Base-by-base conservation (phyloP, 1,139 yeast genomes). In the Saccharomyces hybrid region DNA sequence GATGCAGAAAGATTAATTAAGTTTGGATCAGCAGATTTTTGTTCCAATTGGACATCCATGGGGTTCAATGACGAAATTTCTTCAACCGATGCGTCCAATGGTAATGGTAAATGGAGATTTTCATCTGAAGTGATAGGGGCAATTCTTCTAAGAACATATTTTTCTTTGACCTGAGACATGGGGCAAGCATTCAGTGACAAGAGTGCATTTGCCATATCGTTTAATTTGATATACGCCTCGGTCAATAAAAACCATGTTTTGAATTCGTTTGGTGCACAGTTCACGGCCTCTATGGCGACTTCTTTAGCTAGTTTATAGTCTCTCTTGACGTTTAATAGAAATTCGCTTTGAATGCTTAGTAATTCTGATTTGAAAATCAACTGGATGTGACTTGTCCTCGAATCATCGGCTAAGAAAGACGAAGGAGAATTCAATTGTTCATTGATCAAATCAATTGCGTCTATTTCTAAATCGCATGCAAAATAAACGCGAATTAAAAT, bases 151-250 rank as follows among this genome's bases (percentile, higher is more conserved):
- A 73, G 64, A 71, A 76, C 90, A 81, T 72, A 95, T 76, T 82
- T 81, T 59, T 88, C 95, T 64, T 83, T 84, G 62, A 83, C 83
- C 1, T 95, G 82, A 62, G 91, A 86, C 96, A 93, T 90, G 16
- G 99, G 99, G 64, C 97, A 88, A 2, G 97, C 87, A 68, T 93
- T 93, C 62, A 93, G 77, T 0, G 97, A 84, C 56, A 91, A 73
- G 56, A 95, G 77, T 0, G 98, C 96, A 67, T 86, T 85, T 65
- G 87, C 93, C 66, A 83, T 86, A 69, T 93, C 95, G 53, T 84
- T 88, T 59, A 80, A 73, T 57, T 82, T 80, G 49, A 93, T 84
- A 68, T 93, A 89, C 1, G 86, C 84, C 62, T 81, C 78, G 2
- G 91, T 90, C 56, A 95, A 74, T 55, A 80, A 75, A 12, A 88